Evolutionary conservation across 2,329 filamentous ascomycete genomes (phyloP), one percentile per base, ranked within the genome.

Genomic region (Fusarium sp.): DNA sequence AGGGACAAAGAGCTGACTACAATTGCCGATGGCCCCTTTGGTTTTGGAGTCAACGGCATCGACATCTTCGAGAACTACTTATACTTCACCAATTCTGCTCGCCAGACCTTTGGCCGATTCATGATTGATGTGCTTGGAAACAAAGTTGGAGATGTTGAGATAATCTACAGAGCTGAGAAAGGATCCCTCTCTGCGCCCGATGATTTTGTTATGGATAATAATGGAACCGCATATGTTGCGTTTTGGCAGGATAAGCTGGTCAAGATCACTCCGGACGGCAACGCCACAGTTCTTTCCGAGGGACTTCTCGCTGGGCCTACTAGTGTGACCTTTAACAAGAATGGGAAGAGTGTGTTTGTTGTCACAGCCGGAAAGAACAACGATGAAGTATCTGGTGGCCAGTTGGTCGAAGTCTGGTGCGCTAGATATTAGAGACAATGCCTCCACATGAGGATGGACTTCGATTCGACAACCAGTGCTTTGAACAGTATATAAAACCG

Each of bases 21-120:
- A 4, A 36, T 6, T 3, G 13, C 9, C 5, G 14, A 42, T 29
- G 58, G 58, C 1, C 50, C 20, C 6, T 62, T 18, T 35, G 18
- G 33, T 3, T 5, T 50, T 1, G 60, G 60, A 6, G 60, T 63
- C 8, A 63, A 63, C 4, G 60, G 60, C 3, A 27, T 63, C 9
- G 63, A 51, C 25, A 21, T 63, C 6, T 50, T 21, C 5, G 13
- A 37, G 3, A 4, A 25, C 25, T 10, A 63, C 6, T 46, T 63
- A 1, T 58, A 64, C 37, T 58, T 64, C 5, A 63, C 42, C 3
- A 63, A 45, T 27, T 40, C 46, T 1, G 40, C 10, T n/a, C 51
- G 47, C 10, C 46, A 47, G 11, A 33, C 41, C 5, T 47, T 40
- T 18, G 37, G 37, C 1, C 51, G 46, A 8, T 18, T 63, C 5